These are phyloP conservation scores for Boletales sp. DNA, from an alignment of 768 basidiomycete genomes.

Conservation along the genomic window DNA sequence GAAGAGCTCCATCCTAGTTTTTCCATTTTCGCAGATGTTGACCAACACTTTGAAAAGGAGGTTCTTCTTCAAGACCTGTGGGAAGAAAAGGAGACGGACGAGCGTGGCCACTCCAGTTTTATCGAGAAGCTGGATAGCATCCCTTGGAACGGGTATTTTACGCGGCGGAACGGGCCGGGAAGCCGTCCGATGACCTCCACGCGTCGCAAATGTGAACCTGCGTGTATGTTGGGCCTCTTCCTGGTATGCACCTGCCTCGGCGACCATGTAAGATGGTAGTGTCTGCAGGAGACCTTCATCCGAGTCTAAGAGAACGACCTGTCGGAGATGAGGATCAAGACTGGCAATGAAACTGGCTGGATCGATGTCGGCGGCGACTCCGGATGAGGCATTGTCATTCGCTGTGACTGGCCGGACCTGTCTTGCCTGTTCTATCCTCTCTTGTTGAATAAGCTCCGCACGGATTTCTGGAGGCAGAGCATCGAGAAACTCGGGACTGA, in stretches of 20 bases:
- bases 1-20: constrained; percentile 88
- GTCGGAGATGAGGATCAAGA: constrained; percentile 83
- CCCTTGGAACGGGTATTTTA: constrained; percentile 61
- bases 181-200: constrained; percentile 22
- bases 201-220: constrained; percentile 29
- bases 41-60: constrained; percentile 86
- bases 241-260: constrained; percentile 75
- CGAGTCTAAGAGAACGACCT: constrained; percentile 87
- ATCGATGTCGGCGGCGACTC: constrained; percentile 70
- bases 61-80: constrained; percentile 83
- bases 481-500: constrained; percentile 93
- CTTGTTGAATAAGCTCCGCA: constrained; percentile 95
- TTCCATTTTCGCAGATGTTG: constrained; percentile 93
- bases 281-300: constrained; percentile 82
- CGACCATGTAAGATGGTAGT: constrained; percentile 81
- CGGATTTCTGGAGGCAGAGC: constrained; percentile 95
- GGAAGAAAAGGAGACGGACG: constrained; percentile 93
- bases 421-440: constrained; percentile 78
- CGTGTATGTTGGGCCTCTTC: constrained; percentile 44
- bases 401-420: constrained; percentile 36
- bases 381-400: constrained; percentile 28
- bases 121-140: constrained; percentile 92
- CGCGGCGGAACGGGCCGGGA: constrained; percentile 35
- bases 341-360: constrained; percentile 89
- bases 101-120: constrained; percentile 85